A percentile compares a stretch with the other conserved stretches of the same genome.
phyloP scores from a whole-genome alignment of 1,139 yeast species.

The Pneumocystis carinii region DNA sequence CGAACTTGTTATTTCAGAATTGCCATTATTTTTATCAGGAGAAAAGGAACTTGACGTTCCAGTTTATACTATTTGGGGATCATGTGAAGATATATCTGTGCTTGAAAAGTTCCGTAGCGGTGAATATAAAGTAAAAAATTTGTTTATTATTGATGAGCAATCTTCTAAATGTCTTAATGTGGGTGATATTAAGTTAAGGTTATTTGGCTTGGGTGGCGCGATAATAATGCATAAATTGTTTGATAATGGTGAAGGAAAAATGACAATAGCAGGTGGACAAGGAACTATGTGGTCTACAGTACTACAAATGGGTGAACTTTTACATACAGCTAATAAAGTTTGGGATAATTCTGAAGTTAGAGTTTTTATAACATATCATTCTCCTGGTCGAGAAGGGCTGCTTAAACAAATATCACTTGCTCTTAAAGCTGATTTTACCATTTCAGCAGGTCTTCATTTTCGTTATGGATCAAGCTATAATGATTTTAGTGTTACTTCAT shows the following conservation, averaged over 20 bases:
- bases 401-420: constrained; percentile 54
- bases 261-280: constrained; percentile 47
- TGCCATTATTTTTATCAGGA: constrained; percentile 39
- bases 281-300: constrained; percentile 68
- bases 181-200: constrained; percentile 33
- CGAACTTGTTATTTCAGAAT: constrained; percentile 32
- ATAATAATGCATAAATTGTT: constrained; percentile 52
- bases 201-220: constrained; percentile 63
- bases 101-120: constrained; percentile 47
- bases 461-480: constrained; percentile 58
- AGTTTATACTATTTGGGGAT: constrained; percentile 62
- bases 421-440: constrained; percentile 55
- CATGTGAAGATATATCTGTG: constrained; percentile 57
- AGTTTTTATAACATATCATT: constrained; percentile 51
- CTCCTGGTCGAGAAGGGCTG: constrained; percentile 51
- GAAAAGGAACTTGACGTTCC: constrained; percentile 39
- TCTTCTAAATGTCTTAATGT: constrained; percentile 23
- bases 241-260: constrained; percentile 41
- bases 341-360: constrained; percentile 36
- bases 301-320: constrained; percentile 51
- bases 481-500: constrained; percentile 49
- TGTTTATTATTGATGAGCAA: constrained; percentile 47
- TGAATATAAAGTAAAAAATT: constrained; percentile 38
- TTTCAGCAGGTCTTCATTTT: constrained; percentile 60
- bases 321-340: constrained; percentile 32